phyloP scores from a whole-genome alignment of 2,329 filamentous ascomycete genomes.

The Calonectria honghensis region DNA sequence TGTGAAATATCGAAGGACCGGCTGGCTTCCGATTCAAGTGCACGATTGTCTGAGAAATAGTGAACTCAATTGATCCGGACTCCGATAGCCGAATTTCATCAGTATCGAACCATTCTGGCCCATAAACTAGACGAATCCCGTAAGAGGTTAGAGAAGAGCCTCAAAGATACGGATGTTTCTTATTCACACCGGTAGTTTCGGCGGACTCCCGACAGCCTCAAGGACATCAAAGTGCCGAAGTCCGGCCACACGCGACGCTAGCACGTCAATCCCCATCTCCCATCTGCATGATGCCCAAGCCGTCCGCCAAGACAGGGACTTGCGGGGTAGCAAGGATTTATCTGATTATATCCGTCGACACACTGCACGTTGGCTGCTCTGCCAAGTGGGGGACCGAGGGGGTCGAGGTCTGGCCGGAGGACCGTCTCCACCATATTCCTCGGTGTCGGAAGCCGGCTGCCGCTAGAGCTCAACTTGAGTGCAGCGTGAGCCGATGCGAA shows the following conservation, averaged over 20 bases:
- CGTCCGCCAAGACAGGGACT: background rate
- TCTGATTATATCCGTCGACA: background rate
- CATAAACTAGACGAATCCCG: background rate
- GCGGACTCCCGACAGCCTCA: background rate
- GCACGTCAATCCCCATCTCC: background rate
- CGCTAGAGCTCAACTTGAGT: background rate
- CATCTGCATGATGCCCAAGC: background rate
- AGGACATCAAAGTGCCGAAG: slow-evolving; percentile 5
- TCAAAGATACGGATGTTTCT: background rate
- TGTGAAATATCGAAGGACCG: background rate
- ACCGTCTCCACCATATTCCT: slow-evolving; percentile 15
- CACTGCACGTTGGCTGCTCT: slow-evolving; percentile 1
- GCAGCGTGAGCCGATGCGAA: background rate
- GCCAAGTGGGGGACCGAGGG: slow-evolving; percentile 11
- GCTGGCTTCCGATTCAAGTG: background rate
- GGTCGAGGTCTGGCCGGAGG: background rate
- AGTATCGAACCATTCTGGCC: background rate
- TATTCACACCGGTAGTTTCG: background rate
- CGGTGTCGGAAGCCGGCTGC: slow-evolving; percentile 25
- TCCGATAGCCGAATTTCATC: background rate
- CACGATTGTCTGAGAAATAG: background rate
- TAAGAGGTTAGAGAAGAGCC: background rate
- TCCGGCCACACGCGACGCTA: background rate
- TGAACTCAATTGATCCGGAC: background rate
- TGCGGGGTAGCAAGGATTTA: slow-evolving; percentile 16